Conservation (phyloP, 768 basidiomycete genomes). For the Gyrodon lividus region DNA sequence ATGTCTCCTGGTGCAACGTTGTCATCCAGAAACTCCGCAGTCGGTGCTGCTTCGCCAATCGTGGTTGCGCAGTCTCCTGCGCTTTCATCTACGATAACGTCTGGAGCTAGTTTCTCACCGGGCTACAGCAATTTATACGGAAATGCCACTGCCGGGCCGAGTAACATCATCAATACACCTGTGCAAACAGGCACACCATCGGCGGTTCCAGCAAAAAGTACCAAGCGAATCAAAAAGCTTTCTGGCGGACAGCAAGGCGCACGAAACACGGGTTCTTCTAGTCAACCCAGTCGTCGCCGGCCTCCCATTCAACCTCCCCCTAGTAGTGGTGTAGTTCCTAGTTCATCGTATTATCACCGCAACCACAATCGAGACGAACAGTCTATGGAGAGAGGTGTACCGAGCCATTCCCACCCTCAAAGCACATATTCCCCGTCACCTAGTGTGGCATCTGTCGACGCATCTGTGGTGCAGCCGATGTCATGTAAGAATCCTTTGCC, state of each 20-base stretch:
- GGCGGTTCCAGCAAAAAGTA: not conserved
- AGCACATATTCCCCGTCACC: not conserved
- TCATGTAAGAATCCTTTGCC: slow-evolving; percentile 30
- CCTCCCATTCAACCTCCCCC: slow-evolving; percentile 7
- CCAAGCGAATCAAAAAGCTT: slow-evolving; percentile 15
- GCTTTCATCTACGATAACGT: not conserved
- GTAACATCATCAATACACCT: not conserved
- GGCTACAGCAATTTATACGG: slow-evolving; percentile 1
- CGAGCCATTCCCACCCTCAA: not conserved
- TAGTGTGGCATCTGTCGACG: not conserved
- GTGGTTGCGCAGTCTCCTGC: not conserved
- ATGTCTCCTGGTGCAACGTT: slow-evolving; percentile 1
- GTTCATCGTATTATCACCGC: slow-evolving; percentile 12
- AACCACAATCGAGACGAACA: slow-evolving; percentile 17
- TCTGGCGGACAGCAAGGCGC: slow-evolving; percentile 8
- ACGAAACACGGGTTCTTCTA: not conserved
- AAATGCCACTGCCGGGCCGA: slow-evolving; percentile 5
- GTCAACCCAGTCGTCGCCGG: slow-evolving; percentile 8
- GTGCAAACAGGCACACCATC: not conserved
- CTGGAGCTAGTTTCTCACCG: slow-evolving; percentile 2
- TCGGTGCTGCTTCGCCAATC: slow-evolving; percentile 2
- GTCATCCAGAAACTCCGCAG: slow-evolving; percentile 5
- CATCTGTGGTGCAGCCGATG: slow-evolving; percentile 29
- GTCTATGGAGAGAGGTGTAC: not conserved
- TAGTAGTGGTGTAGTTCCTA: not conserved